phyloP scores from a whole-genome alignment of 2,329 filamentous ascomycete genomes.

The Penicillium corylophilum region DNA sequence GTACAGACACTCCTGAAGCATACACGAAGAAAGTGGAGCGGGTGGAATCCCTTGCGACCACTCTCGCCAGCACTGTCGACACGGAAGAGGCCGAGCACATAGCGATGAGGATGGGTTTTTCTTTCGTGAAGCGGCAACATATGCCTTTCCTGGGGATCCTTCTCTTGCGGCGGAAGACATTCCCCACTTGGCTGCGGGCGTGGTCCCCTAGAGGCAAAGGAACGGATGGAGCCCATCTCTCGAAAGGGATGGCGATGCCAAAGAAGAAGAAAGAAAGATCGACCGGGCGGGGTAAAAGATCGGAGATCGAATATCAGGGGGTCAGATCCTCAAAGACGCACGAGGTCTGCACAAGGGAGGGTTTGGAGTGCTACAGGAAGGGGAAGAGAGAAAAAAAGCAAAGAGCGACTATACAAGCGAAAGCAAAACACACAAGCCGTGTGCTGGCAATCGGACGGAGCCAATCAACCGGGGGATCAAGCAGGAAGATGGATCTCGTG shows the following conservation, averaged over 20 bases:
- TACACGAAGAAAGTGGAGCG: slow-evolving; percentile 62
- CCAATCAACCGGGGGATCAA: slow-evolving; percentile 5
- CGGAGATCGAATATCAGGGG: background rate
- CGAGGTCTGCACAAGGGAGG: background rate
- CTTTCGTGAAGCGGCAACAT: slow-evolving; percentile 31
- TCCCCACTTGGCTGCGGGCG: slow-evolving; percentile 2
- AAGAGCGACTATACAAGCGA: slow-evolving; percentile 4
- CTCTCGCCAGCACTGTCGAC: slow-evolving; percentile 59
- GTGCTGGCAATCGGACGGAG: slow-evolving; percentile 2
- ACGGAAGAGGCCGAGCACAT: slow-evolving; percentile 30
- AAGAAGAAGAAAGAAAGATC: no score
- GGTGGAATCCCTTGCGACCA: slow-evolving; percentile 65
- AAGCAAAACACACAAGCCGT: slow-evolving; percentile 1
- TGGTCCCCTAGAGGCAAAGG: slow-evolving; percentile 10
- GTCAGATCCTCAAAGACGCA: background rate
- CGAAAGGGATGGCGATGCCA: background rate
- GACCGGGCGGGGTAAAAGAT: no score
- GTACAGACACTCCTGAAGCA: slow-evolving; percentile 63
- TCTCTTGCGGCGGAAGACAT: slow-evolving; percentile 11
- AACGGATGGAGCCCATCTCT: slow-evolving; percentile 17
- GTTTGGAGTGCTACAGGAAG: background rate
- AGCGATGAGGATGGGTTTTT: slow-evolving; percentile 11
- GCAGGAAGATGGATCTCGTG: slow-evolving; percentile 1
- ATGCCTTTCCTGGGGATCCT: slow-evolving; percentile 12
- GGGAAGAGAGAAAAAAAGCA: background rate